Conservation (phyloP, 106 monocot genomes). For the Dendrobium nobile region DNA sequence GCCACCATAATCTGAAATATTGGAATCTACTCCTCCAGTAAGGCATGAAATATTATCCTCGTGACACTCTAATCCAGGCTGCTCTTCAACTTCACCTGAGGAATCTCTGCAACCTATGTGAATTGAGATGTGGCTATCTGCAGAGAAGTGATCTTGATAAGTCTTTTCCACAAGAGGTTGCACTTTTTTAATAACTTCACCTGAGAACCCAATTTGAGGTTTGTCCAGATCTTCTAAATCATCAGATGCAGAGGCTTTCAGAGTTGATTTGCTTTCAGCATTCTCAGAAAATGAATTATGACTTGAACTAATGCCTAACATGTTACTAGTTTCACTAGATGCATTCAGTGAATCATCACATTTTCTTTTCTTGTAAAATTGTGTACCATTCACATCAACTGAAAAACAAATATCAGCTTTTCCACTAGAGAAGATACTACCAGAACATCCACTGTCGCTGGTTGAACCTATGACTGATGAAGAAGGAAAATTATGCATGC, state of each 20-base stretch:
- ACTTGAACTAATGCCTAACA: conserved; percentile 31
- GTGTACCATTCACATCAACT: conserved; percentile 21
- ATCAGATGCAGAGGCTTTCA: conserved; percentile 14
- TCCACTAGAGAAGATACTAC: too few species aligned
- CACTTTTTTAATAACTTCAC: conserved; percentile 10
- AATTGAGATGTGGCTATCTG: neutral
- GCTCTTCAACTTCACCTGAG: conserved; percentile 10
- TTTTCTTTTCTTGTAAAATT: conserved; percentile 28
- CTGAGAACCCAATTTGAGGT: conserved; percentile 20
- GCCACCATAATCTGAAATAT: neutral
- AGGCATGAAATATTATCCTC: conserved; percentile 44
- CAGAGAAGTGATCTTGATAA: neutral
- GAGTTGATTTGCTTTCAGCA: conserved; percentile 38
- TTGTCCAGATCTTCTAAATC: conserved; percentile 48
- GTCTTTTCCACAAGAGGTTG: neutral
- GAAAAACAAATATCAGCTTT: too few species aligned
- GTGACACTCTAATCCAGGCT: conserved; percentile 22
- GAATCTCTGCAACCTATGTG: too few species aligned
- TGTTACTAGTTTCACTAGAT: conserved; percentile 35
- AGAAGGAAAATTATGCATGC: too few species aligned
- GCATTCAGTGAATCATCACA: conserved; percentile 15
- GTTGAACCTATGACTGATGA: too few species aligned
- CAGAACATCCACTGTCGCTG: too few species aligned
- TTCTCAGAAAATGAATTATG: conserved; percentile 35
- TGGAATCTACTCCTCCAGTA: conserved; percentile 27